Percentiles rank a stretch among this genome's conserved stretches.
These are phyloP conservation scores for Nakazawaea holstii DNA, from an alignment of 805 yeast genomes.

Conservation along the genomic window DNA sequence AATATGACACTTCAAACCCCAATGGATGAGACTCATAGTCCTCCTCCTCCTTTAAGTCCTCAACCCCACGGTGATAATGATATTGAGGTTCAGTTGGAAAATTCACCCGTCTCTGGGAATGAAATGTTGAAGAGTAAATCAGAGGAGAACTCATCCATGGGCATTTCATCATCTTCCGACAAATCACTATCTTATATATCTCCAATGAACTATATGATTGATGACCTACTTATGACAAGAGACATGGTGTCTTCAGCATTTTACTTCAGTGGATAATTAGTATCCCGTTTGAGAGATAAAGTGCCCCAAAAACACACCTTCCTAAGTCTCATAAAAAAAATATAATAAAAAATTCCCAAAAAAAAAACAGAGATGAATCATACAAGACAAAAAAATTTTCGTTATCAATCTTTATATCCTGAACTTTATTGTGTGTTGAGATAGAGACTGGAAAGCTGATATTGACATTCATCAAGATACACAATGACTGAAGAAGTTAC, in stretches of 20 bases:
- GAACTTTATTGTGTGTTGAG: not conserved
- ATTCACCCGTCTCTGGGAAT: not conserved
- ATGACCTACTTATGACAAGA: not conserved
- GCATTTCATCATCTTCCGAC: not conserved
- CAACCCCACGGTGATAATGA: not conserved
- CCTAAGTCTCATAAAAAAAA: not conserved
- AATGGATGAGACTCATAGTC: not conserved
- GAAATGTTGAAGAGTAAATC: not conserved
- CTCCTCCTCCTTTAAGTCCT: not conserved
- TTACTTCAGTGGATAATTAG: not conserved
- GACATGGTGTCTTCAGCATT: not conserved
- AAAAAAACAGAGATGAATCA: not conserved
- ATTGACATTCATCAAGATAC: not conserved
- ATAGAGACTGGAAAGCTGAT: not conserved
- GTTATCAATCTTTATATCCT: not conserved
- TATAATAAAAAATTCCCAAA: not conserved
- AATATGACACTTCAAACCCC: no score
- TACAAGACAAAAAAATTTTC: conserved; percentile 1
- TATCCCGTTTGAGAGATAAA: not conserved
- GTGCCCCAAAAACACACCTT: not conserved
- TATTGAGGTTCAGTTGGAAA: not conserved
- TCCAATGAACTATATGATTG: not conserved
- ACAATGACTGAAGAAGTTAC: conserved; percentile 17
- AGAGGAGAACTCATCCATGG: not conserved
- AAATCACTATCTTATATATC: not conserved